These are phyloP conservation scores for Talaromyces sp. DNA, from an alignment of 2,329 filamentous ascomycete species.

Conservation along the genomic window DNA sequence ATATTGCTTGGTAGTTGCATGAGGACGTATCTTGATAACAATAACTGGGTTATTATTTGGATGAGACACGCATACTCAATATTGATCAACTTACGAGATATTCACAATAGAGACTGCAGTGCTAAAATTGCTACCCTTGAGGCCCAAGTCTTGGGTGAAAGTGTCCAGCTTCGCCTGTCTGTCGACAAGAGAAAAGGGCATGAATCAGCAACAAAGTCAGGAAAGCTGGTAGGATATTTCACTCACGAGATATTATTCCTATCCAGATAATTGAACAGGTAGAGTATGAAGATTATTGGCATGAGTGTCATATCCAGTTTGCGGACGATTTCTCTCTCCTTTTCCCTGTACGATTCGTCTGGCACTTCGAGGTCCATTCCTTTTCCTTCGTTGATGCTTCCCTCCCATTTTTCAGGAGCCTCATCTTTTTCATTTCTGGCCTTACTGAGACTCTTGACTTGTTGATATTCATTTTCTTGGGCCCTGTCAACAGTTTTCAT, in stretches of 20 bases:
- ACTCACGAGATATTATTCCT: background rate
- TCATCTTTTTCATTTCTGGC: background rate
- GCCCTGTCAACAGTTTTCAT: background rate
- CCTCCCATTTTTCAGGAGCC: background rate
- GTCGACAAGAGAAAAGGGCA: background rate
- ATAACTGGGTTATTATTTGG: too few relatives aligned
- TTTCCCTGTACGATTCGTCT: background rate
- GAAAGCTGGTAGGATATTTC: background rate
- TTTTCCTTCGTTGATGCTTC: background rate
- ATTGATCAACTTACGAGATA: too few relatives aligned
- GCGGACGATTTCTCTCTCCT: background rate
- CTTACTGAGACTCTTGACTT: too few relatives aligned
- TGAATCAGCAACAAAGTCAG: too few relatives aligned
- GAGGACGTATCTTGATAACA: constrained; percentile 56
- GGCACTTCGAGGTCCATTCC: background rate
- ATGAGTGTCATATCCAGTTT: background rate
- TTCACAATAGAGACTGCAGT: background rate
- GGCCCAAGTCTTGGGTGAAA: background rate
- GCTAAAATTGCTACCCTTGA: background rate
- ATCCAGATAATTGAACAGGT: background rate
- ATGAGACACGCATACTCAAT: too few relatives aligned
- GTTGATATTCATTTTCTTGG: too few relatives aligned
- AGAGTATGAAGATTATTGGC: background rate
- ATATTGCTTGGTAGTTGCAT: constrained; percentile 51
- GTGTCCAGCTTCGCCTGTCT: background rate